Evolutionary conservation across 208 protist genomes (phyloP).

Genomic region (Leishmania turanica): DNA sequence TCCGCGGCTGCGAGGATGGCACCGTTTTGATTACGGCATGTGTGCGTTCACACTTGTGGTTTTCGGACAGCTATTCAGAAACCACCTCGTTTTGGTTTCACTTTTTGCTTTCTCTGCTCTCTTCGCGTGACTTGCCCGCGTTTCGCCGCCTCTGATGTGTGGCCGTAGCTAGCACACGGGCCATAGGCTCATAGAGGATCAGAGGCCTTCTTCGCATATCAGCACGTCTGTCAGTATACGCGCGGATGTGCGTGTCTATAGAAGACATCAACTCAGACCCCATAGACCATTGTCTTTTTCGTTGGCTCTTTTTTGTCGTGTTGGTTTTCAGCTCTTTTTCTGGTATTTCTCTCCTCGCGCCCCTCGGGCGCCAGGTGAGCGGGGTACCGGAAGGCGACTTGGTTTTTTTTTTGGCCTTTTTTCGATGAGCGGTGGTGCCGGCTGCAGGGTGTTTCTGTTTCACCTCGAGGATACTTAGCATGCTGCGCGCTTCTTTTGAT

Average conservation of each 20-base stretch:
- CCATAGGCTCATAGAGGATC: not conserved
- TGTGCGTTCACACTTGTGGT: not conserved
- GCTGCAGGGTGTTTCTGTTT: not conserved
- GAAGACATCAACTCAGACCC: constrained; percentile 1
- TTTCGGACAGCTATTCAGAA: not conserved
- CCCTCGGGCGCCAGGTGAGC: not conserved
- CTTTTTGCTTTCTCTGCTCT: not conserved
- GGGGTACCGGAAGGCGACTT: not conserved
- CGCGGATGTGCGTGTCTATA: not conserved
- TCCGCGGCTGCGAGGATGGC: no score
- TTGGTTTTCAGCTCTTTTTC: constrained; percentile 55
- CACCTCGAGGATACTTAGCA: not conserved
- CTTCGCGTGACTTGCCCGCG: not conserved
- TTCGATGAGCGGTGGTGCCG: not conserved
- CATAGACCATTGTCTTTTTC: constrained; percentile 12
- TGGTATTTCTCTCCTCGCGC: constrained; percentile 62
- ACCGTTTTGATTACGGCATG: not conserved
- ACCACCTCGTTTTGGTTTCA: constrained; percentile 16
- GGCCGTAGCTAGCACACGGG: not conserved
- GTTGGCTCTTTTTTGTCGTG: constrained; percentile 31
- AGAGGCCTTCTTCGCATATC: not conserved
- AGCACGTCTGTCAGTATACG: not conserved
- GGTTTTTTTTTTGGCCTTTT: not conserved
- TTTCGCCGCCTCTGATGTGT: not conserved
- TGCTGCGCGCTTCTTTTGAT: not conserved